Percentiles rank a stretch among this genome's conserved stretches.
Conservation (phyloP, 2,329 filamentous ascomycete genomes). For the Dothistroma pini region DNA sequence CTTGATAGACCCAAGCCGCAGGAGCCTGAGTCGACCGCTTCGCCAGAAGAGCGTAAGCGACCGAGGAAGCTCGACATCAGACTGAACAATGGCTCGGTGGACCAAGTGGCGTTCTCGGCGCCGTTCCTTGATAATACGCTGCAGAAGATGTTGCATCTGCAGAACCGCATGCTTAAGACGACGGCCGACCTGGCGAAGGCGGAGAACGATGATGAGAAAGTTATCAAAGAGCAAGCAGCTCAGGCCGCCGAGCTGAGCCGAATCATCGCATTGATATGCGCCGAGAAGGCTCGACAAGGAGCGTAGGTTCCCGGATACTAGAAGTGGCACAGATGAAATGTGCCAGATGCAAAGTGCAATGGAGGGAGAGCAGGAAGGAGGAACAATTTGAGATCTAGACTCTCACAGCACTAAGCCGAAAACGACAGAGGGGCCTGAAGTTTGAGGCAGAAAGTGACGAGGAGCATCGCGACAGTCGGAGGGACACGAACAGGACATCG, state of each 20-base stretch:
- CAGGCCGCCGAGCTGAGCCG: slow-evolving; percentile 48
- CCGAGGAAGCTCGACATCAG: slow-evolving; percentile 51
- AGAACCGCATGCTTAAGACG: slow-evolving; percentile 49
- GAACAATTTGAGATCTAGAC: background rate
- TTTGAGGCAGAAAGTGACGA: background rate
- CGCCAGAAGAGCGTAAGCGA: slow-evolving; percentile 37
- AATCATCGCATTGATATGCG: slow-evolving; percentile 51
- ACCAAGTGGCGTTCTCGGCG: slow-evolving; percentile 48
- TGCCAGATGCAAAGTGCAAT: background rate
- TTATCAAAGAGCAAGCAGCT: slow-evolving; percentile 49
- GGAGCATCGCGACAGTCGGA: background rate
- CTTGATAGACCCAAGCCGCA: slow-evolving; percentile 23
- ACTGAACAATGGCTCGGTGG: slow-evolving; percentile 36
- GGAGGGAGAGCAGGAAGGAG: background rate
- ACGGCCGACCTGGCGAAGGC: slow-evolving; percentile 45
- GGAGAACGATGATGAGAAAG: slow-evolving; percentile 45
- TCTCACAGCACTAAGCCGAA: no score
- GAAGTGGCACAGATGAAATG: background rate
- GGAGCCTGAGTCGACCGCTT: slow-evolving; percentile 22
- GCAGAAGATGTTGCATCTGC: slow-evolving; percentile 47
- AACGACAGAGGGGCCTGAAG: no score
- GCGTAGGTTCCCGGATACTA: slow-evolving; percentile 26
- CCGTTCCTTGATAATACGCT: slow-evolving; percentile 53
- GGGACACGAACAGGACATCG: background rate
- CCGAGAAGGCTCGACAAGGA: slow-evolving; percentile 51